phyloP scores from a whole-genome alignment of 2,329 filamentous ascomycete species.

The Aurifilum marmelostoma region DNA sequence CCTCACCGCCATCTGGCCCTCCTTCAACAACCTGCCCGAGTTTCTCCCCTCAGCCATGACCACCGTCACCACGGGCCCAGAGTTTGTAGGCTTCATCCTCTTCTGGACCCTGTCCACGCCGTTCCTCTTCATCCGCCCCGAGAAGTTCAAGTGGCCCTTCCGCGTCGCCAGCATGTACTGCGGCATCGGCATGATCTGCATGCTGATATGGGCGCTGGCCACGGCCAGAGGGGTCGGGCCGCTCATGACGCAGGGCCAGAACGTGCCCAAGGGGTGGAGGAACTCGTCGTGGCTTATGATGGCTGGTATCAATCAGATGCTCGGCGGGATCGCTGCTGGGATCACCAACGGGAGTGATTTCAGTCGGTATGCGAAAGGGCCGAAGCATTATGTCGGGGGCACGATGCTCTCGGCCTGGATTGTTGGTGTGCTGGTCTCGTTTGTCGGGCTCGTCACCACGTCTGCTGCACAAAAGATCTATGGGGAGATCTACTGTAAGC shows the following conservation, averaged over 20 bases:
- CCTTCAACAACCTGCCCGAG: slow-evolving; percentile 48
- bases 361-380: slow-evolving; percentile 44
- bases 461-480: slow-evolving; percentile 49
- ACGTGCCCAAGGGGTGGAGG: slow-evolving; percentile 41
- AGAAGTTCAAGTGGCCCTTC: slow-evolving; percentile 53
- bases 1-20: slow-evolving; percentile 51
- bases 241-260: slow-evolving; percentile 44
- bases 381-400: slow-evolving; percentile 43
- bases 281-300: slow-evolving; percentile 49
- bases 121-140: slow-evolving; percentile 52
- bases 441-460: slow-evolving; percentile 48
- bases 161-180: slow-evolving; percentile 48
- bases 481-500: slow-evolving; percentile 48
- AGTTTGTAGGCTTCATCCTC: slow-evolving; percentile 53
- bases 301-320: slow-evolving; percentile 47
- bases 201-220: slow-evolving; percentile 52
- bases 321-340: slow-evolving; percentile 45
- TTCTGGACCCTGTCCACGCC: slow-evolving; percentile 55
- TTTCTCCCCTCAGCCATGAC: slow-evolving; percentile 45
- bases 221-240: slow-evolving; percentile 49
- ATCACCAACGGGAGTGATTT: slow-evolving; percentile 50
- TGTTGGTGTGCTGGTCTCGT: slow-evolving; percentile 44
- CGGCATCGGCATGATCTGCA: slow-evolving; percentile 49
- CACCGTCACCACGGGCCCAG: slow-evolving; percentile 41
- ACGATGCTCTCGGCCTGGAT: slow-evolving; percentile 45